Evolutionary conservation across 2,329 filamentous ascomycete genomes (phyloP).

Genomic region (Simplicillium sp.): DNA sequence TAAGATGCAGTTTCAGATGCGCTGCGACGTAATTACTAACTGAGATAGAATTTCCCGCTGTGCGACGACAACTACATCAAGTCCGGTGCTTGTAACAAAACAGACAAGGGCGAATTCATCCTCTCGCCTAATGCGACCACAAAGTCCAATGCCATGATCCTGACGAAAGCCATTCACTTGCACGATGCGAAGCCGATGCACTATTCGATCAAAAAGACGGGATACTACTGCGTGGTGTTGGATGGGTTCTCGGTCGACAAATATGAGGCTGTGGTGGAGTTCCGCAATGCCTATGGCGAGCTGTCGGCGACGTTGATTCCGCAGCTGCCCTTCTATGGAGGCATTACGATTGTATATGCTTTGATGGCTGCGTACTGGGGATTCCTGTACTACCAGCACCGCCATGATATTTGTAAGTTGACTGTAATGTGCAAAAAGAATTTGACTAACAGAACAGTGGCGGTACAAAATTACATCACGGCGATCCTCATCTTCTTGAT

Average conservation of each 20-base stretch:
- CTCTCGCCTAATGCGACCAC: constrained; percentile 66
- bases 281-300: constrained; percentile 93
- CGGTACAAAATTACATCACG: constrained; percentile 98
- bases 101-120: constrained; percentile 79
- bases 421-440: background rate
- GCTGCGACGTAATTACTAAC: background rate
- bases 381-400: constrained; percentile 90
- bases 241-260: constrained; percentile 57
- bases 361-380: constrained; percentile 79
- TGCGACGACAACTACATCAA: constrained; percentile 67
- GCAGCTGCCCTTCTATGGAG: constrained; percentile 94
- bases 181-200: constrained; percentile 66
- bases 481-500: constrained; percentile 92
- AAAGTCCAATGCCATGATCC: constrained; percentile 59
- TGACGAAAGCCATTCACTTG: constrained; percentile 74
- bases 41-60: constrained; percentile 39
- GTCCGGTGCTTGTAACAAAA: constrained; percentile 61
- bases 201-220: constrained; percentile 80
- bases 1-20: constrained; percentile 22
- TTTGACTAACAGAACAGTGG: constrained; percentile 45
- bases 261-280: constrained; percentile 78
- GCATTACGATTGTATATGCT: constrained; percentile 86
- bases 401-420: constrained; percentile 71
- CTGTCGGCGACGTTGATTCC: constrained; percentile 91
- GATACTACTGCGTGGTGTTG: constrained; percentile 91